These are phyloP conservation scores for Pythium monospermum DNA, from an alignment of 352 stramenopile species.

Conservation along the genomic window DNA sequence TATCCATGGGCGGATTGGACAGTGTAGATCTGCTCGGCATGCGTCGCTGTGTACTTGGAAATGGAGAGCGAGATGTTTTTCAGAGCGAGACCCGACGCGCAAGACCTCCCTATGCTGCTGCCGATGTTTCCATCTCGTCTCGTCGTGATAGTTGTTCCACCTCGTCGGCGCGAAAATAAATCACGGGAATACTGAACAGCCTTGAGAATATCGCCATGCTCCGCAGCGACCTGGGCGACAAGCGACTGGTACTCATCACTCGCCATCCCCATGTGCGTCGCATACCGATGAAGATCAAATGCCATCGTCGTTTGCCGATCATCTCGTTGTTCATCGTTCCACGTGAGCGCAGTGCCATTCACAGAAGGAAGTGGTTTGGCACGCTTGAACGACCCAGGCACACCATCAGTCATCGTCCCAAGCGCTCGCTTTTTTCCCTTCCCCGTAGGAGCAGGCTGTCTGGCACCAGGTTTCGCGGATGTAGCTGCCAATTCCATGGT, in stretches of 20 bases:
- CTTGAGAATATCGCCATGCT: constrained; percentile 40
- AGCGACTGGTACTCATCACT: constrained; percentile 38
- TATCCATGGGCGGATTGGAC: constrained; percentile 1
- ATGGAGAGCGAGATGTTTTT: constrained; percentile 56
- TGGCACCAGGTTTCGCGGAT: not conserved
- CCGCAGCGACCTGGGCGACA: constrained; percentile 28
- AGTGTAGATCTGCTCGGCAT: constrained; percentile 51
- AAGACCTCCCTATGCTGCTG: not conserved
- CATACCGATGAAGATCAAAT: constrained; percentile 47
- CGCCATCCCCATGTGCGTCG: constrained; percentile 37
- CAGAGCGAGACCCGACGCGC: constrained; percentile 24
- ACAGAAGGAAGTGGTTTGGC: not conserved
- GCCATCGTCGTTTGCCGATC: constrained; percentile 32
- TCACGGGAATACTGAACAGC: constrained; percentile 51
- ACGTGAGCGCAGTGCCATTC: not conserved
- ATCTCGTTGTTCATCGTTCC: constrained; percentile 27
- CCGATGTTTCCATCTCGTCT: not conserved
- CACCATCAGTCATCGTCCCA: not conserved
- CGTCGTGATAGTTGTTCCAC: not conserved
- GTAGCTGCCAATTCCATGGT: not conserved
- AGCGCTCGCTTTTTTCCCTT: constrained; percentile 25
- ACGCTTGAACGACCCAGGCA: constrained; percentile 7
- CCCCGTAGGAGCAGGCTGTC: not conserved
- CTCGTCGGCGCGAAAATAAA: constrained; percentile 34
- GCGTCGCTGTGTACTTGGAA: constrained; percentile 47